Percentiles rank a stretch among this genome's conserved stretches.
phyloP scores from a whole-genome alignment of 345 rosid species.

The Brassica incana region DNA sequence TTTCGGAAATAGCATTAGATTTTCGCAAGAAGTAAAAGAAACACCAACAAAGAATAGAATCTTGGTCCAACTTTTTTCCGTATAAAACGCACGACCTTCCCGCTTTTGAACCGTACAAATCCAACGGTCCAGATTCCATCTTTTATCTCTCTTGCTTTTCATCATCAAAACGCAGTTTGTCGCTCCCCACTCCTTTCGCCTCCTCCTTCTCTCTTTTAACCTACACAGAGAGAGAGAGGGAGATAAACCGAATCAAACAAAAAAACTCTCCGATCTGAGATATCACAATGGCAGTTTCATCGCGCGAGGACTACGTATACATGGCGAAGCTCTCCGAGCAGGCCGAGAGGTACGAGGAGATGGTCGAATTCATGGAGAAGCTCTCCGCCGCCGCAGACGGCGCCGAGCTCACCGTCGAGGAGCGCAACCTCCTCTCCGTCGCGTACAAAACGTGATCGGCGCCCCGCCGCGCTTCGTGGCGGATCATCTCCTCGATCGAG shows the following conservation, averaged over 20 bases:
- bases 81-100: not conserved
- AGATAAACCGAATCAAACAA: not conserved
- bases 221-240: too few relatives aligned
- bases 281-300: slow-evolving; percentile 38
- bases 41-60: too few relatives aligned
- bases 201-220: not conserved
- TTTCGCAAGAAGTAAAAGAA: too few relatives aligned
- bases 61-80: not conserved
- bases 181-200: slow-evolving; percentile 40
- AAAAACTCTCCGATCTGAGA: slow-evolving; percentile 9
- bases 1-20: too few relatives aligned
- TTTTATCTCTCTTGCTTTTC: not conserved
- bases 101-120: not conserved
- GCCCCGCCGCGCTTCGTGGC: slow-evolving; percentile 86
- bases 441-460: slow-evolving; percentile 46
- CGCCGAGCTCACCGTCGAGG: slow-evolving; percentile 73
- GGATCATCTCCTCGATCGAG: slow-evolving; percentile 44
- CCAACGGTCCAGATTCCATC: not conserved
- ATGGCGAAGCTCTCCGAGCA: slow-evolving; percentile 94
- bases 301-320: slow-evolving; percentile 74
- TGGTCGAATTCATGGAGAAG: slow-evolving; percentile 92
- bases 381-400: slow-evolving; percentile 10
- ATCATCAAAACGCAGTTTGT: slow-evolving; percentile 23
- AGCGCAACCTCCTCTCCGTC: slow-evolving; percentile 79
- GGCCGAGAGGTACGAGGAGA: slow-evolving; percentile 91